phyloP scores from a whole-genome alignment of 768 basidiomycete species.

The Psilocybe subaeruginosa region DNA sequence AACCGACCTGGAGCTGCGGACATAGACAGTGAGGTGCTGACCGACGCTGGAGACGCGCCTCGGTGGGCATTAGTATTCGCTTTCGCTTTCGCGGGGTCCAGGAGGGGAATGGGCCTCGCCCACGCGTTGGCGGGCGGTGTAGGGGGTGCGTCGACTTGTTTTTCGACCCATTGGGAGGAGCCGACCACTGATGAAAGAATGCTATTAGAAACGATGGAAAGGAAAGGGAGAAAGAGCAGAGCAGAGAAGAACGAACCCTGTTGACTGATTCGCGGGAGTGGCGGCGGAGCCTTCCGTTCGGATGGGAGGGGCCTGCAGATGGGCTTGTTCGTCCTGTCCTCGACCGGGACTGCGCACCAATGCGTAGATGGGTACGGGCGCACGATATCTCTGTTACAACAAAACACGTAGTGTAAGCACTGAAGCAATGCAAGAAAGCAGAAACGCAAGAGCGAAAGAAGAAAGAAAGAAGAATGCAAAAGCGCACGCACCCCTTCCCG shows the following conservation, averaged over 20 bases:
- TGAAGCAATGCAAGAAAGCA: no score
- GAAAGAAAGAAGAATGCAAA: background rate
- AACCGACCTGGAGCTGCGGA: no score
- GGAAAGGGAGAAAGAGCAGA: background rate
- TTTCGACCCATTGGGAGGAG: constrained; percentile 35
- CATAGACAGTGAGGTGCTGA: no score
- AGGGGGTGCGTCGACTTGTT: constrained; percentile 20
- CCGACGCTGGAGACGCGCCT: no score
- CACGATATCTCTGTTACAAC: constrained; percentile 25
- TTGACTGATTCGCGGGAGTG: constrained; percentile 21
- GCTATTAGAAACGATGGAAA: background rate
- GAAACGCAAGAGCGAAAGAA: no score
- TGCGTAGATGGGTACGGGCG: constrained; percentile 43
- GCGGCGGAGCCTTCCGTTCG: constrained; percentile 36
- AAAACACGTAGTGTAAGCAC: no score
- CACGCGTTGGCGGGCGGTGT: constrained; percentile 22
- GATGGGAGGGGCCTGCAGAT: constrained; percentile 48
- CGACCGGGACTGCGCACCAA: constrained; percentile 43
- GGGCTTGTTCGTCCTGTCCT: constrained; percentile 45
- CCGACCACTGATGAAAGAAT: constrained; percentile 34
- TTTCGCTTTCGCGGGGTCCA: background rate
- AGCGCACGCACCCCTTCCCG: constrained; percentile 31
- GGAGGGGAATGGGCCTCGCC: constrained; percentile 1
- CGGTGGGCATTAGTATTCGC: no score
- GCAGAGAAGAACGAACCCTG: constrained; percentile 26